Percentiles rank a stretch among this genome's conserved stretches.
These are phyloP conservation scores for Wallacemonas sp. DNA, from an alignment of 208 protist genomes.

Conservation along the genomic window DNA sequence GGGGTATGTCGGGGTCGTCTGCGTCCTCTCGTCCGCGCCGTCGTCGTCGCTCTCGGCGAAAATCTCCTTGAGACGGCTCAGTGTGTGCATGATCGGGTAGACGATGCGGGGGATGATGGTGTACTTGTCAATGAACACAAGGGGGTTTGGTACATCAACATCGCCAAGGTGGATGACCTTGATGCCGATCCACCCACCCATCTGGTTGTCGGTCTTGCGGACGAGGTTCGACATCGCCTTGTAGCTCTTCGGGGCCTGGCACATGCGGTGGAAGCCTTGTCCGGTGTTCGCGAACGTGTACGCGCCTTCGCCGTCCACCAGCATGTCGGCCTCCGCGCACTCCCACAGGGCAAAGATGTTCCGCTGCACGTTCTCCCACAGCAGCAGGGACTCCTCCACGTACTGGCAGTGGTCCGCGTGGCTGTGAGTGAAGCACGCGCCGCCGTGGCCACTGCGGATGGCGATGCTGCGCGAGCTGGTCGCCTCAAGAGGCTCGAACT, in stretches of 20 bases:
- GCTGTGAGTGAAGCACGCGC: constrained; percentile 93
- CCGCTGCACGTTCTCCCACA: constrained; percentile 95
- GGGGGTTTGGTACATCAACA: constrained; percentile 96
- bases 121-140: constrained; percentile 99
- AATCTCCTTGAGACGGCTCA: constrained; percentile 71
- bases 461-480: constrained; percentile 39
- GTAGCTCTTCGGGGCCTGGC: constrained; percentile 85
- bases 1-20: constrained; percentile 46
- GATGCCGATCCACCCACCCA: constrained; percentile 95
- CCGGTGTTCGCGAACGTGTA: constrained; percentile 93
- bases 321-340: constrained; percentile 93
- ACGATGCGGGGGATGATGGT: constrained; percentile 95
- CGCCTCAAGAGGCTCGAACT: constrained; percentile 55
- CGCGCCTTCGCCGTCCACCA: constrained; percentile 50
- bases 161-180: constrained; percentile 98
- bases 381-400: constrained; percentile 93
- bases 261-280: constrained; percentile 96
- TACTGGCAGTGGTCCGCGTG: constrained; percentile 96
- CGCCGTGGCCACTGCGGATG: constrained; percentile 55
- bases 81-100: constrained; percentile 88
- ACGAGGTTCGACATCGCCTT: constrained; percentile 84
- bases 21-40: constrained; percentile 6
- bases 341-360: constrained; percentile 96
- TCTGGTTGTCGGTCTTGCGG: constrained; percentile 60
- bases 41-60: constrained; percentile 40